Evolutionary conservation across 306 rosid genomes (phyloP).

Genomic region (Fragaria nilgerrensis): DNA sequence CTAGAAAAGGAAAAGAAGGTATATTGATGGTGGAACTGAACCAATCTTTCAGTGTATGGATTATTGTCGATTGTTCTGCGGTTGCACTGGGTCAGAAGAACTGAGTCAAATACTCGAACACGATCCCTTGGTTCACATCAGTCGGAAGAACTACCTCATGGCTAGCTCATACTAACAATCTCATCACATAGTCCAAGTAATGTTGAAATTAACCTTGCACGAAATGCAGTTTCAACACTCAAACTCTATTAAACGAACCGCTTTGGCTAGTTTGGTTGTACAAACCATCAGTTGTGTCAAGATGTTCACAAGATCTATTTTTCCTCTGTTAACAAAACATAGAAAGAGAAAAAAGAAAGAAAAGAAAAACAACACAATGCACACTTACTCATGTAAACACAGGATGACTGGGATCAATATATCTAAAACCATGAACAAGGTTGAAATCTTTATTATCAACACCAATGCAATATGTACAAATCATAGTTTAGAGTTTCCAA

Average conservation of each 20-base stretch:
- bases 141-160: too few relatives aligned
- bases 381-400: not conserved
- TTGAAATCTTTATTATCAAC: constrained; percentile 6
- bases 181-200: too few relatives aligned
- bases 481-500: constrained; percentile 17
- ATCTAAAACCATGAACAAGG: constrained; percentile 1
- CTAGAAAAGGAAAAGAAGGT: too few relatives aligned
- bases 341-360: not conserved
- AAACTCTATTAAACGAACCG: not conserved
- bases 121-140: too few relatives aligned
- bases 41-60: too few relatives aligned
- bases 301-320: not conserved
- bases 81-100: too few relatives aligned
- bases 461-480: constrained; percentile 21
- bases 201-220: not conserved
- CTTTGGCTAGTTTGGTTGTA: not conserved
- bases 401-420: not conserved
- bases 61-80: too few relatives aligned
- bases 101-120: too few relatives aligned
- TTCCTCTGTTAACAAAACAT: not conserved
- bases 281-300: not conserved
- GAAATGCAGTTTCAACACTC: not conserved
- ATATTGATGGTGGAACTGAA: too few relatives aligned
- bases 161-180: too few relatives aligned
- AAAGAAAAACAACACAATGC: not conserved